Conservation (phyloP, 768 basidiomycete species). For the Sarcomyxa edulis region DNA sequence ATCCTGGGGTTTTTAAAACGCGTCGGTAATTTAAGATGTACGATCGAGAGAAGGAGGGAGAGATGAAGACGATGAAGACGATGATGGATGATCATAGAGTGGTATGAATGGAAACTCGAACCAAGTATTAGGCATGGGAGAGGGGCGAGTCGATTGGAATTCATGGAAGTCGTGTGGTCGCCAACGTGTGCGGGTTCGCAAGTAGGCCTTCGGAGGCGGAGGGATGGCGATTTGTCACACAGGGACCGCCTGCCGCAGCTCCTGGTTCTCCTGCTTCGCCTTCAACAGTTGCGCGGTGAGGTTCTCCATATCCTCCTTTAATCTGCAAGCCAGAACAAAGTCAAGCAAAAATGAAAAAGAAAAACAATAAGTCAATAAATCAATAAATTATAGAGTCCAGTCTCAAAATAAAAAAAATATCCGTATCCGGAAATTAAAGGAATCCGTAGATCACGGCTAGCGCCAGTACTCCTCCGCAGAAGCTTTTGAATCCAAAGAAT, state of each 20-base stretch:
- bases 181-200: constrained; percentile 1
- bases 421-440: constrained; percentile 36
- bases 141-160: constrained; percentile 5
- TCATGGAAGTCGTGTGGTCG: constrained; percentile 9
- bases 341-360: constrained; percentile 15
- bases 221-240: neutral
- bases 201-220: neutral
- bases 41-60: no score
- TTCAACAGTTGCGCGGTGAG: constrained; percentile 40
- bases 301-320: constrained; percentile 61
- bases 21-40: no score
- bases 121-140: constrained; percentile 9
- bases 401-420: constrained; percentile 24
- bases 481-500: constrained; percentile 54
- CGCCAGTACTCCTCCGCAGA: constrained; percentile 44
- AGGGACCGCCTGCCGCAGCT: neutral
- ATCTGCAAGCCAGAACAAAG: constrained; percentile 34
- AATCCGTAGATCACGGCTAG: constrained; percentile 53
- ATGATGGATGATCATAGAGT: no score
- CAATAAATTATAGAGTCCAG: constrained; percentile 35
- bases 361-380: constrained; percentile 32
- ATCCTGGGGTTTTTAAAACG: no score
- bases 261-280: constrained; percentile 14
- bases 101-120: no score
- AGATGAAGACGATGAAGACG: no score